phyloP scores from a whole-genome alignment of 306 rosid species.

The Gleditsia sinensis region DNA sequence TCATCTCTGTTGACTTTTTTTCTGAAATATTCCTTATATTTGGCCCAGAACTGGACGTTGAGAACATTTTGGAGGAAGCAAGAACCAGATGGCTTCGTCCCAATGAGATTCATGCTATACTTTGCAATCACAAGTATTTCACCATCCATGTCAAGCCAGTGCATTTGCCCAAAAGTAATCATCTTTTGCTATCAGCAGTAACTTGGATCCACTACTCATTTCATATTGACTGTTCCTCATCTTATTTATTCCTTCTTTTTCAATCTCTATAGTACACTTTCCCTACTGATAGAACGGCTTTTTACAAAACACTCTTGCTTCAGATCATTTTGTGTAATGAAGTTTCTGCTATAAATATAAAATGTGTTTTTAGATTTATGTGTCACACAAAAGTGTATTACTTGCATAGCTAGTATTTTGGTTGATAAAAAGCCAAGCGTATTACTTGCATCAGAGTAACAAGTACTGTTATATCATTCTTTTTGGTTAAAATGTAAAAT shows the following conservation, averaged over 20 bases:
- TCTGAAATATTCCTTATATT: conserved; percentile 30
- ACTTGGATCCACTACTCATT: neutral
- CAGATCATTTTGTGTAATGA: conserved; percentile 1
- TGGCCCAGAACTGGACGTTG: conserved; percentile 73
- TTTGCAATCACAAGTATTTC: conserved; percentile 81
- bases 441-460: neutral
- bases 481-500: conserved; percentile 34
- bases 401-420: conserved; percentile 12
- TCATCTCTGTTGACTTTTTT: conserved; percentile 29
- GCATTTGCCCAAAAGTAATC: conserved; percentile 74
- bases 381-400: conserved; percentile 5
- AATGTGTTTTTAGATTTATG: conserved; percentile 14
- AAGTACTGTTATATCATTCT: conserved; percentile 17
- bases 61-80: conserved; percentile 71
- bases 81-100: conserved; percentile 94
- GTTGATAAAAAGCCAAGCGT: neutral
- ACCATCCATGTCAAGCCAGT: conserved; percentile 78
- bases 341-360: neutral
- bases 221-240: conserved; percentile 3
- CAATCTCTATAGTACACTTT: neutral
- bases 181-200: conserved; percentile 34
- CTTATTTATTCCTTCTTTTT: neutral
- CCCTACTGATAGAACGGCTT: neutral
- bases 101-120: conserved; percentile 90
- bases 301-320: conserved; percentile 12